phyloP scores from a whole-genome alignment of 352 stramenopile genomes.

The Phytopythium boreale region DNA sequence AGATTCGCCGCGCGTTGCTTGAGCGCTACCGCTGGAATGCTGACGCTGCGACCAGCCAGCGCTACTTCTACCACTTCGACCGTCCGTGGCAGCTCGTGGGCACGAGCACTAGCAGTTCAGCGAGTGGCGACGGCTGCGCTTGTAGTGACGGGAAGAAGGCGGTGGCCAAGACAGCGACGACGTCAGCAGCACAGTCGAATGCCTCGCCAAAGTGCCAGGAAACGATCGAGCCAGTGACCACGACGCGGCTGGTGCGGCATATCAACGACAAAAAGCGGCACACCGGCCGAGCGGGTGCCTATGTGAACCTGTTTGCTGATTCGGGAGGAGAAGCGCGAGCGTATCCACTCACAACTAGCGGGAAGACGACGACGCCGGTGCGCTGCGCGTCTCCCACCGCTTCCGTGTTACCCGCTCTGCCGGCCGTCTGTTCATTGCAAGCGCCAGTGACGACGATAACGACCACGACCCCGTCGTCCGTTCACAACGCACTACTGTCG shows the following conservation, averaged over 20 bases:
- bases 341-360: not conserved
- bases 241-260: slow-evolving; percentile 44
- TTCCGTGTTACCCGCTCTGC: not conserved
- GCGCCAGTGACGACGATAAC: not conserved
- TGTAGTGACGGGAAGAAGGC: not conserved
- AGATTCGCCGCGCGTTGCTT: slow-evolving; percentile 43
- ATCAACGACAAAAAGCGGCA: slow-evolving; percentile 47
- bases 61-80: slow-evolving; percentile 40
- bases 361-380: not conserved
- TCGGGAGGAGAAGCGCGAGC: not conserved
- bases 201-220: not conserved
- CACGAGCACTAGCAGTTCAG: not conserved
- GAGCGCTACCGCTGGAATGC: slow-evolving; percentile 64
- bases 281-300: slow-evolving; percentile 12
- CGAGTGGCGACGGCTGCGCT: not conserved
- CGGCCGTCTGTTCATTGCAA: not conserved
- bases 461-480: not conserved
- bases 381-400: not conserved
- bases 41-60: slow-evolving; percentile 25
- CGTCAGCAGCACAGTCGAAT: not conserved
- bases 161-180: not conserved
- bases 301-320: slow-evolving; percentile 17
- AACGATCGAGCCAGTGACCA: slow-evolving; percentile 15
- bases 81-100: slow-evolving; percentile 47
- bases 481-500: not conserved